Evolutionary conservation across 2,329 filamentous ascomycete species (phyloP), one percentile per base, ranked within the genome.

Genomic region (Epichloe coenophiala): DNA sequence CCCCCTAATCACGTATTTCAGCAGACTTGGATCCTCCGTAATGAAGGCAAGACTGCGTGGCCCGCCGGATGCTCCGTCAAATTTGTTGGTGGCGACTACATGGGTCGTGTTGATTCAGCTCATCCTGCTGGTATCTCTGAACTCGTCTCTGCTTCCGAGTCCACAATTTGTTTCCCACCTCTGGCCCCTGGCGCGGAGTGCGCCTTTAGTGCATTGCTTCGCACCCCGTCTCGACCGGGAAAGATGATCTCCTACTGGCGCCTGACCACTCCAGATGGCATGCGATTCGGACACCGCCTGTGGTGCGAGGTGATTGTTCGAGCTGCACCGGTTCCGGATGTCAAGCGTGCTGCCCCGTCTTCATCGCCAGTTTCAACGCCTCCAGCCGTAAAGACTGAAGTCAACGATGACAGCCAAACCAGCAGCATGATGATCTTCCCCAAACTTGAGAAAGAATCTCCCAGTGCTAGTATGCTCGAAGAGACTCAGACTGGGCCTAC

Each of bases 171-270:
- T 64, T 78, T 80, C 54, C 73, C 76, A 27, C 69, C 82, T 19
- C 75, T 97, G 39, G 75, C 78, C 48, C 81, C 86, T 38, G 88
- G 88, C 33, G 78, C 91, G 63, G 80, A 84, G 59, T 80, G 82
- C 53, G 73, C 83, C 21, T 98, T 98, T 72, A 88, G 85, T 38
- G 86, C 96, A 37, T 72, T 84, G 41, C 81, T 98, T 66, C 88
- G 88, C 66, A 87, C 88, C 17, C 89, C 91, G 15, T 68, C 73
- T 48, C 85, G 86, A 46, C 70, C 80, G 50, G 90, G 91, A 50
- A 86, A 84, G 66, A 76, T 83, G 53, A 93, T 95, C 61, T 97
- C 93, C 2, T 96, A 96, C 76, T 98, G 93, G 93, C 89, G 91
- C 55, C 73, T 98, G 57, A 94, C 90, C 59, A 82, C 87, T 53